Evolutionary conservation across 306 rosid species (phyloP).

Genomic region (Prunus kanzakura): DNA sequence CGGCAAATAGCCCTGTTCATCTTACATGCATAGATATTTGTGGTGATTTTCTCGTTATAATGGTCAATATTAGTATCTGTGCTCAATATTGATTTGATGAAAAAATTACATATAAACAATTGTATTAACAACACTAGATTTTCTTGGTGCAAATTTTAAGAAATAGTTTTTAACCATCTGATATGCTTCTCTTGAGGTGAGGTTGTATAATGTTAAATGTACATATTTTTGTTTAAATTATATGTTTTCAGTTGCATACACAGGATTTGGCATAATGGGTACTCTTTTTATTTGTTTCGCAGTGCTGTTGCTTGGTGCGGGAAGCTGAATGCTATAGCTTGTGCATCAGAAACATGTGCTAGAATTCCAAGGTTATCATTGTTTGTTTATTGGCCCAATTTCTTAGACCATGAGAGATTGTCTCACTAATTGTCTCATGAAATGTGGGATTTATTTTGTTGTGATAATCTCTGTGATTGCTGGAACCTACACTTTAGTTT

Average conservation of each 20-base stretch:
- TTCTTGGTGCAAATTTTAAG: too few relatives aligned
- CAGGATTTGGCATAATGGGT: constrained; percentile 1
- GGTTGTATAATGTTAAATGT: neutral
- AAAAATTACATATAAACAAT: neutral
- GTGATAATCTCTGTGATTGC: neutral
- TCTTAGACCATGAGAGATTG: neutral
- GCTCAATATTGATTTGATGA: neutral
- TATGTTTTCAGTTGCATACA: neutral
- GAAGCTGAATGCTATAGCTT: constrained; percentile 91
- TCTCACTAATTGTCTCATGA: neutral
- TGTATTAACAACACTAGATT: neutral
- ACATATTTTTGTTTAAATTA: neutral
- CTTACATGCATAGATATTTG: neutral
- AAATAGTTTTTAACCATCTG: neutral
- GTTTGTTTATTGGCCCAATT: constrained; percentile 5
- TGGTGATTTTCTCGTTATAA: neutral
- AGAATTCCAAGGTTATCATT: constrained; percentile 83
- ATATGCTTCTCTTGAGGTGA: neutral
- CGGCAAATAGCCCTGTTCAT: neutral
- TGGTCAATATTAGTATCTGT: neutral
- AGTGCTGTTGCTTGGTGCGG: constrained; percentile 98
- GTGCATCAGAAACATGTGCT: constrained; percentile 94
- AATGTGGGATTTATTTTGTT: neutral
- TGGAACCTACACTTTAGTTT: neutral
- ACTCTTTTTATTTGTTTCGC: constrained; percentile 20